phyloP scores from a whole-genome alignment of 1,284 basidiomycete species.

The Mycosarcoma mackinlayi region DNA sequence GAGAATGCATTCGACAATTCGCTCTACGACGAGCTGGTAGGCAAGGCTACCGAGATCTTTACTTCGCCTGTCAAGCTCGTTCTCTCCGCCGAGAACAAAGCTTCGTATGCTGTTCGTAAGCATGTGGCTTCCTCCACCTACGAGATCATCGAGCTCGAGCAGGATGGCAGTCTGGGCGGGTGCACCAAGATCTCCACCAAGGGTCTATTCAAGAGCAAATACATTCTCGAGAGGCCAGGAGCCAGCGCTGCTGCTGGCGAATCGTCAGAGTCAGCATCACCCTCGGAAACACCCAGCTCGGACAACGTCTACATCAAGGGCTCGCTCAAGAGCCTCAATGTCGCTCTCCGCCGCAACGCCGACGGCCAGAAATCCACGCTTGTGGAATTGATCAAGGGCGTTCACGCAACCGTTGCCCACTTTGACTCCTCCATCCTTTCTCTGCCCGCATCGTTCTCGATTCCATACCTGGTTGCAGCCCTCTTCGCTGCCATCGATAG shows the following conservation, averaged over 20 bases:
- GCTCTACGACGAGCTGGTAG: conserved; percentile 31
- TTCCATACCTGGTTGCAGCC: conserved; percentile 37
- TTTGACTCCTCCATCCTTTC: conserved; percentile 28
- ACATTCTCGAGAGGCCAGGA: conserved; percentile 25
- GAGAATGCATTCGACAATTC: conserved; percentile 16
- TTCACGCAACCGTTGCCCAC: conserved; percentile 35
- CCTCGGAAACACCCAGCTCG: conserved; percentile 10
- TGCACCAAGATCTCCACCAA: conserved; percentile 46
- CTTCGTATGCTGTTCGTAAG: conserved; percentile 39
- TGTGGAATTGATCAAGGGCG: conserved; percentile 41
- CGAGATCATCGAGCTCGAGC: conserved; percentile 37
- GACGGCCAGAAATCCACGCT: conserved; percentile 36
- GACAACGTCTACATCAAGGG: conserved; percentile 44
- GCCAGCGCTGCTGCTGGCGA: not conserved
- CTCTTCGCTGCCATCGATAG: conserved; percentile 43
- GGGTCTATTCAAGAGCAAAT: conserved; percentile 50
- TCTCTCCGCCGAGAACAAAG: conserved; percentile 16
- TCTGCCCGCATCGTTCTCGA: conserved; percentile 12
- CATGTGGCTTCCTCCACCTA: conserved; percentile 47
- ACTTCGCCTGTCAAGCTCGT: conserved; percentile 31
- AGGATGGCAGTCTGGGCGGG: conserved; percentile 27
- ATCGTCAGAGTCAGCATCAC: not conserved
- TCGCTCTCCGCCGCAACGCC: conserved; percentile 24
- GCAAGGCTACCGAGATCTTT: conserved; percentile 22
- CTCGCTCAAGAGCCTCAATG: conserved; percentile 37